Evolutionary conservation across 306 rosid species (phyloP).

Genomic region (Sindora glabra): DNA sequence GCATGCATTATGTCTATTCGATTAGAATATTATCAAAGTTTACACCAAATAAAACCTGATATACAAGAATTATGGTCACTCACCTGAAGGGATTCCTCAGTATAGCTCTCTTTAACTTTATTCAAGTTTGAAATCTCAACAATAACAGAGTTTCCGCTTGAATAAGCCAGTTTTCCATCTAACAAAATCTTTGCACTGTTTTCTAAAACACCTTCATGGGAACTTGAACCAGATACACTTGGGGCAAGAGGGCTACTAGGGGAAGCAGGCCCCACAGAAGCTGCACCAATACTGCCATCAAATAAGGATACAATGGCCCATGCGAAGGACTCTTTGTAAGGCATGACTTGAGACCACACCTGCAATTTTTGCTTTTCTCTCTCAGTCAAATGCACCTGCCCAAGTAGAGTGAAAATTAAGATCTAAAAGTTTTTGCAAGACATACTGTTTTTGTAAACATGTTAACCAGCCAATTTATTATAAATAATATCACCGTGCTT

Average conservation of each 20-base stretch:
- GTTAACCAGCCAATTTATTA: not conserved
- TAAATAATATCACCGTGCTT: slow-evolving; percentile 7
- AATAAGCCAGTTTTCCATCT: slow-evolving; percentile 83
- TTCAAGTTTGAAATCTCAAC: slow-evolving; percentile 85
- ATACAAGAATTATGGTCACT: not conserved
- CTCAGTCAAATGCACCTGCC: slow-evolving; percentile 85
- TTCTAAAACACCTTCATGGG: slow-evolving; percentile 97
- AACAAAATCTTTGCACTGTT: slow-evolving; percentile 69
- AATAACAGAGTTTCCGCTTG: slow-evolving; percentile 80
- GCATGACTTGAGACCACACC: slow-evolving; percentile 99
- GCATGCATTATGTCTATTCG: not conserved
- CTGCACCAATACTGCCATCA: slow-evolving; percentile 89
- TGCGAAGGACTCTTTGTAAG: slow-evolving; percentile 94
- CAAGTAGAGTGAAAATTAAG: slow-evolving; percentile 19
- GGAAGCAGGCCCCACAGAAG: slow-evolving; percentile 98
- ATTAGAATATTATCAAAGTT: not conserved
- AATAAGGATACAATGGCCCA: slow-evolving; percentile 95
- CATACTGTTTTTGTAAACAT: slow-evolving; percentile 1
- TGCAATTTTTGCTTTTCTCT: slow-evolving; percentile 97
- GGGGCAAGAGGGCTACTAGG: slow-evolving; percentile 99
- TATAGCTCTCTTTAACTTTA: slow-evolving; percentile 93
- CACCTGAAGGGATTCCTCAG: slow-evolving; percentile 95
- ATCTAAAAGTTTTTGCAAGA: not conserved
- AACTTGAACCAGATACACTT: slow-evolving; percentile 74
- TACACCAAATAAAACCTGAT: not conserved